Conservation (phyloP, 163 green algal genomes). For the Chloromonas sp. region DNA sequence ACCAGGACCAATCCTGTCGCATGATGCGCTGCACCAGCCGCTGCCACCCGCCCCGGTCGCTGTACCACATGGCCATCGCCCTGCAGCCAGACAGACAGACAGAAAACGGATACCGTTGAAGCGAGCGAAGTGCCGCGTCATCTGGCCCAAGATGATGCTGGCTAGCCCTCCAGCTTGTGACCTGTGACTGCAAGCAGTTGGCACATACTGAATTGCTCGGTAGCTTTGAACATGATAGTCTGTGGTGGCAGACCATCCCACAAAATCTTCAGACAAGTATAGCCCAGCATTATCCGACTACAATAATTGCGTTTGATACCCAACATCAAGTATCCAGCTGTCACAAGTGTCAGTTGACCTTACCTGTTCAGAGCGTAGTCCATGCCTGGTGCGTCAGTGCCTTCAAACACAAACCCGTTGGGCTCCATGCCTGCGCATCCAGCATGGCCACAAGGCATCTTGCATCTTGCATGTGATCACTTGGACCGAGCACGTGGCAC, state of each 20-base stretch:
- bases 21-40: conserved; percentile 50
- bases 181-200: too few species aligned
- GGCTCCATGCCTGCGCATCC: conserved; percentile 37
- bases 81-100: conserved; percentile 6
- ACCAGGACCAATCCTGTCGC: conserved; percentile 91
- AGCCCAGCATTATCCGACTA: background rate
- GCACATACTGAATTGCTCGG: too few species aligned
- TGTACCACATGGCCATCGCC: conserved; percentile 69
- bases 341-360: background rate
- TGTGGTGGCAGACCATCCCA: background rate
- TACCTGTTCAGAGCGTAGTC: conserved; percentile 88
- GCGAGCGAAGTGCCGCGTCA: background rate
- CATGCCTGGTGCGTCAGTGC: conserved; percentile 67
- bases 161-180: background rate
- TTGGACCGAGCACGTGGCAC: background rate
- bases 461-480: background rate
- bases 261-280: background rate
- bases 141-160: background rate
- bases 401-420: conserved; percentile 76
- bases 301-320: background rate
- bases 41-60: conserved; percentile 37
- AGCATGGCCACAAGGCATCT: background rate
- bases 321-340: background rate
- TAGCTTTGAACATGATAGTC: background rate
- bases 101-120: background rate